phyloP scores from a whole-genome alignment of 1,284 basidiomycete species.

The Sporisorium exsertum region DNA sequence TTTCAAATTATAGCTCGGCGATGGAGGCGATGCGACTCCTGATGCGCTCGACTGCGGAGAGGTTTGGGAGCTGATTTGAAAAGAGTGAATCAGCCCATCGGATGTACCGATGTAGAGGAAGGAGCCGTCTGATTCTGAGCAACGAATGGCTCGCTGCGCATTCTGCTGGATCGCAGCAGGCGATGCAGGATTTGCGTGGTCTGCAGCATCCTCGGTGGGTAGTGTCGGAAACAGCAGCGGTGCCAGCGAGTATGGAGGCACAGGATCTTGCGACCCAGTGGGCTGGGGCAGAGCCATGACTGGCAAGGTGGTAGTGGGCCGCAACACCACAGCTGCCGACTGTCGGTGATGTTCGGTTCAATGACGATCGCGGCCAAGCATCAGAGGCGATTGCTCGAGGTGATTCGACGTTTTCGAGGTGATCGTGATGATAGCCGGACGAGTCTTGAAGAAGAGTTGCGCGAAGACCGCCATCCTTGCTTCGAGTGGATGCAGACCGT shows the following conservation, averaged over 20 bases:
- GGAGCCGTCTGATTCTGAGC: conserved; percentile 40
- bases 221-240: conserved; percentile 57
- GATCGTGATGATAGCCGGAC: background rate
- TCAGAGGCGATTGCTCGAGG: background rate
- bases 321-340: background rate
- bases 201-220: conserved; percentile 16
- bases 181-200: conserved; percentile 29
- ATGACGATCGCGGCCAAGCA: background rate
- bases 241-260: conserved; percentile 44
- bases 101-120: conserved; percentile 58
- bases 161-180: conserved; percentile 48
- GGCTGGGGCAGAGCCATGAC: conserved; percentile 16
- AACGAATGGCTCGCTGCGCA: conserved; percentile 40
- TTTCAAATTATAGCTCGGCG: conserved; percentile 11
- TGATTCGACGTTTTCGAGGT: background rate
- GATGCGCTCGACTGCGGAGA: background rate
- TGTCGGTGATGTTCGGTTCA: background rate
- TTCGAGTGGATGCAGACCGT: background rate
- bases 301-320: conserved; percentile 1
- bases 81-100: conserved; percentile 53
- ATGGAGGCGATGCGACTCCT: background rate
- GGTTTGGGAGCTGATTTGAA: conserved; percentile 22
- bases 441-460: conserved; percentile 1
- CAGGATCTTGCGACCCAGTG: conserved; percentile 23
- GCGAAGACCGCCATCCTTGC: conserved; percentile 14